Evolutionary conservation across 257 asterid species (phyloP).

Genomic region (Gentiana macrophylla): DNA sequence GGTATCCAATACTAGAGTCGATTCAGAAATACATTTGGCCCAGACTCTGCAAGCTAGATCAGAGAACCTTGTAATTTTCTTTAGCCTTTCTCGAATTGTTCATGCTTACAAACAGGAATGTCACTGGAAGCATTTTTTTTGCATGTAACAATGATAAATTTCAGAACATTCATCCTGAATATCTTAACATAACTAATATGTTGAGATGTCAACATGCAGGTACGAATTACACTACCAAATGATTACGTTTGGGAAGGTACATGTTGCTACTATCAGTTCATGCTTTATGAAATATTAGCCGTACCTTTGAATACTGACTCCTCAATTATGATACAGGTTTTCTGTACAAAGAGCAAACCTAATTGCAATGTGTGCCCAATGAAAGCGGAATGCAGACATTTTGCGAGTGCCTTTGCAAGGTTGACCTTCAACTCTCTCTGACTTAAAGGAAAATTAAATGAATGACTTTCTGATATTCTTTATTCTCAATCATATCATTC

Average conservation of each 20-base stretch:
- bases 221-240: conserved; percentile 95
- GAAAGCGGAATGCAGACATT: conserved; percentile 93
- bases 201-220: conserved; percentile 30
- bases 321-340: conserved; percentile 44
- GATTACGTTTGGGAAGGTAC: conserved; percentile 98
- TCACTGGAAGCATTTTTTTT: conserved; percentile 11
- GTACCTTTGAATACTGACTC: conserved; percentile 4
- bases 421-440: conserved; percentile 23
- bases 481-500: too few species aligned
- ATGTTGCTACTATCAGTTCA: conserved; percentile 9
- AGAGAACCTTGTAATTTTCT: conserved; percentile 61
- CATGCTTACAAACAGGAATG: conserved; percentile 9
- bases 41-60: conserved; percentile 90
- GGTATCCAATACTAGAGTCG: conserved; percentile 86
- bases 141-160: conserved; percentile 1
- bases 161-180: conserved; percentile 8
- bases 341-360: conserved; percentile 94
- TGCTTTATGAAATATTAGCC: neutral
- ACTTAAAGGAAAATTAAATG: conserved; percentile 8
- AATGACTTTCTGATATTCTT: too few species aligned
- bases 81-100: conserved; percentile 4
- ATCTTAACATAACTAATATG: conserved; percentile 20
- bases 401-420: conserved; percentile 98
- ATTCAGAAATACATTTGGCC: conserved; percentile 99
- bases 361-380: conserved; percentile 96